phyloP scores from a whole-genome alignment of 305 asterid genomes.

The Caryopteris hybrid region DNA sequence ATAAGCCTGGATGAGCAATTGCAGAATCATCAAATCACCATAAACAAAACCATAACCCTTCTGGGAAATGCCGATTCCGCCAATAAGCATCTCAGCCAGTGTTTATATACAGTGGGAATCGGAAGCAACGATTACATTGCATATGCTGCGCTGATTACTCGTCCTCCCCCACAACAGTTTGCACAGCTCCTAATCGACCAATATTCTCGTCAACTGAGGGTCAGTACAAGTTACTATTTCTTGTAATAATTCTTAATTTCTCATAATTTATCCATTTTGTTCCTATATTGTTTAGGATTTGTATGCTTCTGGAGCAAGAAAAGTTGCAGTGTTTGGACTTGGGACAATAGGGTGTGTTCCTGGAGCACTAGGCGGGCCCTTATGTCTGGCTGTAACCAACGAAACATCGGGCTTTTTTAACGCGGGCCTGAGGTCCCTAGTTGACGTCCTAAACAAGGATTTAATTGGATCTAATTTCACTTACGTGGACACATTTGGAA shows the following conservation, averaged over 20 bases:
- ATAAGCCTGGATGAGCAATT: constrained; percentile 19
- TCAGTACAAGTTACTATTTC: background rate
- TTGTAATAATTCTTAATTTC: too few species aligned
- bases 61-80: background rate
- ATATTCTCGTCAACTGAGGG: constrained; percentile 29
- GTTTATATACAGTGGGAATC: constrained; percentile 13
- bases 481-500: background rate
- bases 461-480: constrained; percentile 8
- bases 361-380: background rate
- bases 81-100: background rate
- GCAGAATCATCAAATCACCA: constrained; percentile 4
- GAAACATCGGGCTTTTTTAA: background rate
- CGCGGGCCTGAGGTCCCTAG: background rate
- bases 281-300: background rate
- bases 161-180: constrained; percentile 18
- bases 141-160: background rate
- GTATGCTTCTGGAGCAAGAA: constrained; percentile 12
- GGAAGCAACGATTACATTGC: constrained; percentile 17
- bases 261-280: background rate
- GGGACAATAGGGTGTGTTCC: constrained; percentile 19
- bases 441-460: constrained; percentile 11
- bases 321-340: constrained; percentile 17
- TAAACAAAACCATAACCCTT: background rate
- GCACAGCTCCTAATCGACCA: constrained; percentile 21
- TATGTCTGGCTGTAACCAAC: background rate